These are phyloP conservation scores for Blastomyces parvus DNA, from an alignment of 2,329 filamentous ascomycete genomes.

Conservation along the genomic window DNA sequence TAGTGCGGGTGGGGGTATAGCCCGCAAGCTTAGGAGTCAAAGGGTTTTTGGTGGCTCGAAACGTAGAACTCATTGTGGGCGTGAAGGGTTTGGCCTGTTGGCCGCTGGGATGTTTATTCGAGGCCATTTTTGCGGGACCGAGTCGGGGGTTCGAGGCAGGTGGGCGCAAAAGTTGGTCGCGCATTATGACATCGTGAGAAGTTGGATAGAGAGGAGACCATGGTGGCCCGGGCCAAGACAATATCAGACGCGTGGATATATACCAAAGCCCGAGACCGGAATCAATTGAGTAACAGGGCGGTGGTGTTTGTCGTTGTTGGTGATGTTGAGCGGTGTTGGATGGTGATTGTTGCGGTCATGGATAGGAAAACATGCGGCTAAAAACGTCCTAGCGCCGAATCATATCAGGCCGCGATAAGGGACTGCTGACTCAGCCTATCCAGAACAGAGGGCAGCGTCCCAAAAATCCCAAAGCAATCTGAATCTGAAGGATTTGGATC, in stretches of 20 bases:
- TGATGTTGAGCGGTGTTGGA: not conserved
- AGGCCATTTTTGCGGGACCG: slow-evolving; percentile 35
- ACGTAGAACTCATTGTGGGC: slow-evolving; percentile 56
- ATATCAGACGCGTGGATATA: not conserved
- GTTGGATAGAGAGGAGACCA: slow-evolving; percentile 24
- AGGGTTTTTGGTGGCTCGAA: slow-evolving; percentile 47
- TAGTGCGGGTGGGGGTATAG: slow-evolving; percentile 18
- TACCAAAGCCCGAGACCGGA: not conserved
- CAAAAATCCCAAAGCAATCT: not conserved
- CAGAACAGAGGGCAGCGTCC: too few relatives aligned
- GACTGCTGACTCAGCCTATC: not conserved
- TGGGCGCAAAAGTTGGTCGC: slow-evolving; percentile 28
- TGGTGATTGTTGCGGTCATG: not conserved
- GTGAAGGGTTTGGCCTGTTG: slow-evolving; percentile 51
- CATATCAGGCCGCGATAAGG: not conserved
- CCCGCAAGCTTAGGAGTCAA: slow-evolving; percentile 52
- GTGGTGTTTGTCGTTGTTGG: not conserved
- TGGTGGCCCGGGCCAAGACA: slow-evolving; percentile 26
- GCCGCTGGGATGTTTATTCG: slow-evolving; percentile 44
- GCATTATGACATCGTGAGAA: slow-evolving; percentile 40
- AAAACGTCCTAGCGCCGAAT: slow-evolving; percentile 3
- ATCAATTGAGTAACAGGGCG: not conserved
- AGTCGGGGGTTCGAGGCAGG: slow-evolving; percentile 20
- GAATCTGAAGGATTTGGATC: too few relatives aligned
- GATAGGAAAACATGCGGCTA: not conserved